phyloP scores from a whole-genome alignment of 2,329 filamentous ascomycete genomes.

The Colletotrichum spinosum region DNA sequence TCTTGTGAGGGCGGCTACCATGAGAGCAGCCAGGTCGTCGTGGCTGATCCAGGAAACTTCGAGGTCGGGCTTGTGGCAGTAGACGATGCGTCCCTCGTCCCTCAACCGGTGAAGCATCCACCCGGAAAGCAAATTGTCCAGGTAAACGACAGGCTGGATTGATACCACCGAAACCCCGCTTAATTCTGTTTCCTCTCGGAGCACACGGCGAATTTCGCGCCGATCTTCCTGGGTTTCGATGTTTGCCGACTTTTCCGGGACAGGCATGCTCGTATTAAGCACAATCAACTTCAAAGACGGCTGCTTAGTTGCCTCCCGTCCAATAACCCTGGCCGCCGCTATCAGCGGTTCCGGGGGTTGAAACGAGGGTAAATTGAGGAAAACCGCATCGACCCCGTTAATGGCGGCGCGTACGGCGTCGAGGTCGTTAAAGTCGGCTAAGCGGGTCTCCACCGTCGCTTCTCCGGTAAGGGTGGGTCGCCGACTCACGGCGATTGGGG shows the following conservation, averaged over 20 bases:
- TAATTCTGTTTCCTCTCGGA: constrained; percentile 40
- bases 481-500: constrained; percentile 43
- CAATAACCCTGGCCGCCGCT: constrained; percentile 69
- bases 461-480: constrained; percentile 23
- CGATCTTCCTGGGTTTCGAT: constrained; percentile 42
- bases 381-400: constrained; percentile 38
- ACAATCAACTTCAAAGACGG: constrained; percentile 52
- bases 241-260: constrained; percentile 40
- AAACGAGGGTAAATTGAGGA: constrained; percentile 44
- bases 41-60: constrained; percentile 54
- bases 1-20: constrained; percentile 48
- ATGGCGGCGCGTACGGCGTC: constrained; percentile 35
- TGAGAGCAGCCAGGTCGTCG: constrained; percentile 51
- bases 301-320: constrained; percentile 62
- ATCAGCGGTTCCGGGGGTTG: constrained; percentile 55
- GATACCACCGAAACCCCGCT: constrained; percentile 46
- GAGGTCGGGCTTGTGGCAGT: constrained; percentile 52
- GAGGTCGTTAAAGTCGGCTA: constrained; percentile 39
- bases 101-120: constrained; percentile 50
- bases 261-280: constrained; percentile 45
- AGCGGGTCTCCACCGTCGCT: constrained; percentile 39
- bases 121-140: constrained; percentile 53
- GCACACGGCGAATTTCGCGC: constrained; percentile 45
- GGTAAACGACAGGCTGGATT: constrained; percentile 52
- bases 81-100: constrained; percentile 49